Percentiles rank a stretch among this genome's conserved stretches.
Conservation (phyloP, 345 rosid genomes). For the Erysimum cheiranthoides region DNA sequence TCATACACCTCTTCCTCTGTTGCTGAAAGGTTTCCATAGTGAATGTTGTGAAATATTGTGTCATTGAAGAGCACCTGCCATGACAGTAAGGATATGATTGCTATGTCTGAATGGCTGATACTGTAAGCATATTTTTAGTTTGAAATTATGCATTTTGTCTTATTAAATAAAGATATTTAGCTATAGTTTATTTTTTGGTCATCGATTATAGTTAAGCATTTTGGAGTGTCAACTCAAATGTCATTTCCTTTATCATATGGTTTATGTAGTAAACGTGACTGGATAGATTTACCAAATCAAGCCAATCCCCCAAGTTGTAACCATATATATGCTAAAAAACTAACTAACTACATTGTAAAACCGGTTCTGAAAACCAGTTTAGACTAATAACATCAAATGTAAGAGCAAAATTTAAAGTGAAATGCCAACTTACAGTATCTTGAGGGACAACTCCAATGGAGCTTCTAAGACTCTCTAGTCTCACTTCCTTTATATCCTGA, state of each 20-base stretch:
- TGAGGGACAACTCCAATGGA: constrained; percentile 94
- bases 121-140: too few species aligned
- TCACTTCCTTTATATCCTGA: constrained; percentile 75
- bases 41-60: constrained; percentile 93
- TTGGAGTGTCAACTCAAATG: too few species aligned
- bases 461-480: constrained; percentile 67
- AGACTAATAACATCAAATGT: neutral
- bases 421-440: constrained; percentile 74
- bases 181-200: too few species aligned
- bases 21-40: constrained; percentile 87
- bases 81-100: neutral
- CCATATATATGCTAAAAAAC: neutral
- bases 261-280: too few species aligned
- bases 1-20: constrained; percentile 84
- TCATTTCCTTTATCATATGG: too few species aligned
- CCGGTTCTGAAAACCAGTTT: neutral
- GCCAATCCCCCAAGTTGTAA: too few species aligned
- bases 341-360: constrained; percentile 1
- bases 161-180: neutral
- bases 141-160: too few species aligned
- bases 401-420: neutral
- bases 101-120: too few species aligned
- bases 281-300: too few species aligned
- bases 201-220: too few species aligned
- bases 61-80: constrained; percentile 92